Evolutionary conservation across 2,329 filamentous ascomycete genomes (phyloP).

Genomic region (Botrytis medusae): DNA sequence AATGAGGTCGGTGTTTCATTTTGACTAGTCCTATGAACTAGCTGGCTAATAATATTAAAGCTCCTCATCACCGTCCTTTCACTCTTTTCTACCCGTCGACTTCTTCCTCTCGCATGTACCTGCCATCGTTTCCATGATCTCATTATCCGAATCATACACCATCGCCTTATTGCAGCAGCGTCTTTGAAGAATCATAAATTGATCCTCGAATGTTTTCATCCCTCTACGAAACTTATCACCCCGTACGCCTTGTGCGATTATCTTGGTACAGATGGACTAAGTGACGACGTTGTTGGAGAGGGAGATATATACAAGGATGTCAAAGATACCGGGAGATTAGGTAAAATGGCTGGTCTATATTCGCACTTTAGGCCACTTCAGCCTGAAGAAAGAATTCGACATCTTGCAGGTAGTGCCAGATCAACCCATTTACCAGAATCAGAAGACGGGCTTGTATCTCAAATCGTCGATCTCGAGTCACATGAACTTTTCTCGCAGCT

Average conservation of each 20-base stretch:
- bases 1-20: constrained; percentile 31
- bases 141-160: constrained; percentile 62
- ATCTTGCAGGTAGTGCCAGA: constrained; percentile 42
- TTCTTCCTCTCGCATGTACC: constrained; percentile 57
- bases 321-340: constrained; percentile 41
- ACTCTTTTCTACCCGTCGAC: constrained; percentile 48
- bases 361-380: constrained; percentile 67
- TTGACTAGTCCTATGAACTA: neutral
- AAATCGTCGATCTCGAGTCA: constrained; percentile 65
- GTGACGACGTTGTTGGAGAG: constrained; percentile 43
- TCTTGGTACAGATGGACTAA: constrained; percentile 59
- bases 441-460: constrained; percentile 50
- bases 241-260: constrained; percentile 70
- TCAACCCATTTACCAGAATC: constrained; percentile 32
- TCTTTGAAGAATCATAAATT: constrained; percentile 60
- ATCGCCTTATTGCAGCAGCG: constrained; percentile 60
- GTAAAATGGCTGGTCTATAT: constrained; percentile 58
- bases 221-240: constrained; percentile 64
- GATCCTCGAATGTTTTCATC: constrained; percentile 77
- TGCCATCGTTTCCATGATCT: constrained; percentile 64
- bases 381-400: constrained; percentile 48
- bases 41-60: constrained; percentile 38
- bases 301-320: constrained; percentile 31
- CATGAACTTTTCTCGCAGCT: constrained; percentile 75
- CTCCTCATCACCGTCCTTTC: constrained; percentile 53